Evolutionary conservation across 2,329 filamentous ascomycete genomes (phyloP).

Genomic region (Colletotrichum echinochloae): DNA sequence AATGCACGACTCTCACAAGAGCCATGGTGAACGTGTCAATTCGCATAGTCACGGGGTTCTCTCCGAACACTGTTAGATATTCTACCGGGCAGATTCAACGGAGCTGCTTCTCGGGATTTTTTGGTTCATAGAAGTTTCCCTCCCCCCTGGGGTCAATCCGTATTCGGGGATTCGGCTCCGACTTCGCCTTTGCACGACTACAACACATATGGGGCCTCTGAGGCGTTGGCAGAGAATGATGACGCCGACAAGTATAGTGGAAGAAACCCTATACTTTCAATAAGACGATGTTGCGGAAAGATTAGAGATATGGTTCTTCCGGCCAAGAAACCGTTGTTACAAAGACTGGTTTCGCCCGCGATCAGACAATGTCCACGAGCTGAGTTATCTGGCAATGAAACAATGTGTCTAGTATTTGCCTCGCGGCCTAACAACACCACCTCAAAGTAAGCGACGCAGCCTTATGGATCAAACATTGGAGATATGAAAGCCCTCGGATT

Average conservation of each 20-base stretch:
- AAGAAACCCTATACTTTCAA: neutral
- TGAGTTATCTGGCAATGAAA: neutral
- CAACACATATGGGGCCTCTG: neutral
- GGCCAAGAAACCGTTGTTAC: no score
- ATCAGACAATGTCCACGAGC: no score
- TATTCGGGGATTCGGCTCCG: neutral
- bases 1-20: neutral
- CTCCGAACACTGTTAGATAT: neutral
- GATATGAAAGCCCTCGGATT: neutral
- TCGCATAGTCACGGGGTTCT: neutral
- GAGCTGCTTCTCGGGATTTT: no score
- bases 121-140: neutral
- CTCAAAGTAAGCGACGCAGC: no score
- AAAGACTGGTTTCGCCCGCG: neutral
- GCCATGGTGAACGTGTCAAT: neutral
- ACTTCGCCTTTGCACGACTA: accelerated
- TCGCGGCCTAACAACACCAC: neutral
- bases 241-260: neutral
- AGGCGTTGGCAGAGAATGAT: neutral
- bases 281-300: neutral
- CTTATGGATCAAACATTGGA: no score
- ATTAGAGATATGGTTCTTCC: neutral
- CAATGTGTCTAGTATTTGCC: neutral
- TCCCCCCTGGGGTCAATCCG: no score
- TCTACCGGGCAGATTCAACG: neutral